These are phyloP conservation scores for Lumnitzera racemosa DNA, from an alignment of 345 rosid genomes.

Conservation along the genomic window DNA sequence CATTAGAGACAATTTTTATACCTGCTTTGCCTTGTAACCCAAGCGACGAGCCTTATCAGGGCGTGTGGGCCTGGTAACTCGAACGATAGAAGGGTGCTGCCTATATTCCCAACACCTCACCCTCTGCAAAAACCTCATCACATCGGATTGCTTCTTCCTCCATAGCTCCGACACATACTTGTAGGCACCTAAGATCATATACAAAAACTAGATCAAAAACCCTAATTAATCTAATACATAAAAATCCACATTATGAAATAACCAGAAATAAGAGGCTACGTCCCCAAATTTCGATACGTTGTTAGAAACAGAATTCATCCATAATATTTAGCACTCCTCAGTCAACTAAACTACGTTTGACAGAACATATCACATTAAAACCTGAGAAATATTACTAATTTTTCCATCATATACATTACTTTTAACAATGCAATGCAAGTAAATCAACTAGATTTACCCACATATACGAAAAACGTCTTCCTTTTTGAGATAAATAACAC, in stretches of 20 bases:
- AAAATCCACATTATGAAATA: background rate
- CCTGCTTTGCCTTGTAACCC: slow-evolving; percentile 99
- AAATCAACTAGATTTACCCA: too few species aligned
- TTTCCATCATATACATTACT: too few species aligned
- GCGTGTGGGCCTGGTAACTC: slow-evolving; percentile 83
- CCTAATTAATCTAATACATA: background rate
- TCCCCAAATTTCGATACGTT: too few species aligned
- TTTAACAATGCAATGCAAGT: too few species aligned
- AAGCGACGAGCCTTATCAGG: slow-evolving; percentile 96
- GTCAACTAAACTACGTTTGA: too few species aligned
- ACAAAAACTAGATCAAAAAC: background rate
- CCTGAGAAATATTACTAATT: too few species aligned
- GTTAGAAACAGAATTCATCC: too few species aligned
- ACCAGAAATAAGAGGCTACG: too few species aligned
- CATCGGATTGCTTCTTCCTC: slow-evolving; percentile 99
- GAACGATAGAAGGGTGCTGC: slow-evolving; percentile 88
- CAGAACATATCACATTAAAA: too few species aligned
- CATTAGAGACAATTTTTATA: slow-evolving; percentile 2
- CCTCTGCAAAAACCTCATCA: slow-evolving; percentile 94
- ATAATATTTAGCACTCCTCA: too few species aligned
- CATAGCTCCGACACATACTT: slow-evolving; percentile 96
- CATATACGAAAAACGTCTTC: too few species aligned
- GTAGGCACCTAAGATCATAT: slow-evolving; percentile 60
- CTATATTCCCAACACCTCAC: slow-evolving; percentile 99
- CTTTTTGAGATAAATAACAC: too few species aligned